These are phyloP conservation scores for Rutstroemia sp. DNA, from an alignment of 2,329 filamentous ascomycete genomes.

Conservation along the genomic window DNA sequence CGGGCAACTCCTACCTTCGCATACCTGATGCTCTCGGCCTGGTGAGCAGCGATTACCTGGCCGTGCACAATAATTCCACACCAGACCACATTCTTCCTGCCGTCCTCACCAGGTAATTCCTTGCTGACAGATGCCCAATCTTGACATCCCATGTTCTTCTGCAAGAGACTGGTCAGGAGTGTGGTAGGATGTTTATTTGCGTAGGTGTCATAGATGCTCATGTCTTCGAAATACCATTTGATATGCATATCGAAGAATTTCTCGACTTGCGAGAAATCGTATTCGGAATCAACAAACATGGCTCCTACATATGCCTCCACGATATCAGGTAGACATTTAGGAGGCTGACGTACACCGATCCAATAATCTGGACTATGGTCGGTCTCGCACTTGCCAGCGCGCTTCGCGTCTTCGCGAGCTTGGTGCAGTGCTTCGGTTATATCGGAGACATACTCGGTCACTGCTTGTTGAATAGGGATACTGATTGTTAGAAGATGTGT, in stretches of 20 bases:
- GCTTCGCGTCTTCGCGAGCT: slow-evolving; percentile 28
- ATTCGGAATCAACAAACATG: slow-evolving; percentile 82
- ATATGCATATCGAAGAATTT: slow-evolving; percentile 72
- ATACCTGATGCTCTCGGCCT: slow-evolving; percentile 59
- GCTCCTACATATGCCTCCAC: slow-evolving; percentile 86
- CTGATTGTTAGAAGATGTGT: slow-evolving; percentile 57
- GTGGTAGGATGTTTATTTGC: slow-evolving; percentile 83
- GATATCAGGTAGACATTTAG: slow-evolving; percentile 75
- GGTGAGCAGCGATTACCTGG: slow-evolving; percentile 53
- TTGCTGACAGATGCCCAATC: slow-evolving; percentile 43
- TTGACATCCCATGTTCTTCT: slow-evolving; percentile 57
- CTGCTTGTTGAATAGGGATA: slow-evolving; percentile 36
- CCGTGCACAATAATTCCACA: slow-evolving; percentile 74
- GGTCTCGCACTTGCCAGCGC: slow-evolving; percentile 29
- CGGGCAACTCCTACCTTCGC: slow-evolving; percentile 64
- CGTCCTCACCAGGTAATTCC: slow-evolving; percentile 34
- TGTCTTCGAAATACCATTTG: slow-evolving; percentile 73
- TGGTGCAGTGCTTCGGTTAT: slow-evolving; percentile 45
- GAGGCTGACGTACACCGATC: slow-evolving; percentile 54
- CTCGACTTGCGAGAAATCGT: slow-evolving; percentile 66
- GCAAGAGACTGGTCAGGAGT: slow-evolving; percentile 56
- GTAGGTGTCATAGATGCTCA: slow-evolving; percentile 79
- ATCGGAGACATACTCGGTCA: slow-evolving; percentile 49
- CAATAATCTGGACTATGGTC: slow-evolving; percentile 59
- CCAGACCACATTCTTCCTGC: slow-evolving; percentile 45